Percentiles rank a stretch among this genome's conserved stretches.
These are phyloP conservation scores for Penicilliopsis zonata DNA, from an alignment of 495 filamentous ascomycete species.

Conservation along the genomic window DNA sequence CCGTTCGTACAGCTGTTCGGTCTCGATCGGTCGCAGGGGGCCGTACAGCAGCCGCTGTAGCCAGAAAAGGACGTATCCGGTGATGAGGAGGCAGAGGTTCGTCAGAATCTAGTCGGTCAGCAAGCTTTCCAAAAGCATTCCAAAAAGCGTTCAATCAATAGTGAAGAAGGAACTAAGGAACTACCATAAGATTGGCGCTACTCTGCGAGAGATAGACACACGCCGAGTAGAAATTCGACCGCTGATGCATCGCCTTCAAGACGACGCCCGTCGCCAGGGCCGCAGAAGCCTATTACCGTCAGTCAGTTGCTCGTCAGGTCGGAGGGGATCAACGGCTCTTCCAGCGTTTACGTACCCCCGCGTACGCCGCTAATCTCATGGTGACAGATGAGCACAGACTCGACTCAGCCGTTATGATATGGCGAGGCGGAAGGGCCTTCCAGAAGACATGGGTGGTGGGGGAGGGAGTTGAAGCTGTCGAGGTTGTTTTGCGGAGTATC, in stretches of 20 bases:
- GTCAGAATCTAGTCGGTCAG: conserved; percentile 76
- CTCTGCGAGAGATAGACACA: conserved; percentile 93
- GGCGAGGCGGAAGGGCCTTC: no score
- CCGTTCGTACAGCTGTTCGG: conserved; percentile 93
- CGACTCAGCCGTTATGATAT: no score
- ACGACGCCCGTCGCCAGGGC: conserved; percentile 72
- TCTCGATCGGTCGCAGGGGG: conserved; percentile 81
- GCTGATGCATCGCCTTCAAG: conserved; percentile 81
- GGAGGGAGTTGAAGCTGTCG: no score
- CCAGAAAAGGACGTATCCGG: conserved; percentile 66
- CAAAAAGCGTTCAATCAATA: background rate
- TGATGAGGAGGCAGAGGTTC: conserved; percentile 71
- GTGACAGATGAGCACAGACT: no score
- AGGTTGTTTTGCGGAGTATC: no score
- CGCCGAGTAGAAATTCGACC: conserved; percentile 94
- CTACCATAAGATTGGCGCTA: conserved; percentile 85
- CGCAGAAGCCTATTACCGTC: conserved; percentile 47
- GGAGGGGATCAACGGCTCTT: background rate
- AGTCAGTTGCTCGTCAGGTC: conserved; percentile 13
- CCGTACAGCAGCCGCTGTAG: conserved; percentile 88
- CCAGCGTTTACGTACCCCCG: conserved; percentile 29
- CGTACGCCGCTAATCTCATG: conserved; percentile 43
- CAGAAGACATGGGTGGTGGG: conserved; percentile 1
- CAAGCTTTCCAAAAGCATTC: background rate
- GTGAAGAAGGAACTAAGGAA: conserved; percentile 8